phyloP scores from a whole-genome alignment of 192 early-diverging fungal genomes.

The Rhizoclosmatium globosum region DNA sequence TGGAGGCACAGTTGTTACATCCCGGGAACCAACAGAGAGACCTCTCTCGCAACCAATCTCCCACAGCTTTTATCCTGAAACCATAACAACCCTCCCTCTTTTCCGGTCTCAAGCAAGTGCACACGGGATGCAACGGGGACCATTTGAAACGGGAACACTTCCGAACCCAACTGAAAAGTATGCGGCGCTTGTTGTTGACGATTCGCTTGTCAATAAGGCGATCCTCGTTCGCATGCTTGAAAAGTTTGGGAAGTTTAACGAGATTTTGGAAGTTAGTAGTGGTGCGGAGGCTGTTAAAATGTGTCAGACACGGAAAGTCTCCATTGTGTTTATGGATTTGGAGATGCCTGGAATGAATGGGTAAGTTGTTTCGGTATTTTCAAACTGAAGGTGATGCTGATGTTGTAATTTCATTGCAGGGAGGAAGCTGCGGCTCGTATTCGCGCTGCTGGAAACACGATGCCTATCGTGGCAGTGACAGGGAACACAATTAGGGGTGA shows the following conservation, averaged over 20 bases:
- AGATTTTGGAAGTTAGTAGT: constrained; percentile 39
- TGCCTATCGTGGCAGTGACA: constrained; percentile 44
- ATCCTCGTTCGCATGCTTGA: constrained; percentile 33
- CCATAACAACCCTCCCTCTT: too few species aligned
- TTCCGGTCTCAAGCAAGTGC: too few species aligned
- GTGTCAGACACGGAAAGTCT: constrained; percentile 31
- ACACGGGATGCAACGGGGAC: too few species aligned
- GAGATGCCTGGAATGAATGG: constrained; percentile 35
- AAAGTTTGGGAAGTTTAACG: constrained; percentile 26
- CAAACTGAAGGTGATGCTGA: background rate
- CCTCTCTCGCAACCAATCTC: too few species aligned
- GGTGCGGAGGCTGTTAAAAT: constrained; percentile 38
- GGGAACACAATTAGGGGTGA: constrained; percentile 35
- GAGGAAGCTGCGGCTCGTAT: constrained; percentile 44
- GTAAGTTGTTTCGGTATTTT: constrained; percentile 13
- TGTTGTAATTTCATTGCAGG: background rate
- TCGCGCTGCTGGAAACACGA: constrained; percentile 22
- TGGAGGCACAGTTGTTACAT: too few species aligned
- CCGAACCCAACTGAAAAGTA: background rate
- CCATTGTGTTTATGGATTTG: constrained; percentile 39
- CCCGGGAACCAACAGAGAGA: too few species aligned
- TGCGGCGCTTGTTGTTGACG: constrained; percentile 40
- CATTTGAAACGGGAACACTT: too few species aligned
- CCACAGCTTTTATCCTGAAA: too few species aligned
- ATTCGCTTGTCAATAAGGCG: constrained; percentile 36